These are phyloP conservation scores for Nakazawaea peltata DNA, from an alignment of 805 yeast species.

Conservation along the genomic window DNA sequence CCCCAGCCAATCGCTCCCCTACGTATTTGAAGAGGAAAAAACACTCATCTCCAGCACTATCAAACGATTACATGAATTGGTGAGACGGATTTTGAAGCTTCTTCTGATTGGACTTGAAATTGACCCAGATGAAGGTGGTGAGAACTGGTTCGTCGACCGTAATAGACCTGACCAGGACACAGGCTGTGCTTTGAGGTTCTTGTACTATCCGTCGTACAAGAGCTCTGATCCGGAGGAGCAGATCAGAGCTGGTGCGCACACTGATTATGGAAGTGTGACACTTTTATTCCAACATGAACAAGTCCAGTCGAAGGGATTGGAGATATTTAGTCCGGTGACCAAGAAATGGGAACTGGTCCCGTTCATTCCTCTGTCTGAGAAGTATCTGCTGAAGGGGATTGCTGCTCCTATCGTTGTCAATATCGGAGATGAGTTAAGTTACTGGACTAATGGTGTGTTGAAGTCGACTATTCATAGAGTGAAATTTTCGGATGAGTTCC, in stretches of 20 bases:
- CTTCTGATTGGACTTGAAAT: slow-evolving; percentile 54
- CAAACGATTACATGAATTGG: slow-evolving; percentile 35
- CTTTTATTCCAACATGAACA: slow-evolving; percentile 56
- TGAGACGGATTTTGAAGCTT: slow-evolving; percentile 39
- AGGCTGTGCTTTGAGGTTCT: slow-evolving; percentile 56
- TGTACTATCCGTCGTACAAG: slow-evolving; percentile 58
- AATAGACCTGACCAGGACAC: slow-evolving; percentile 42
- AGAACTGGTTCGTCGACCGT: slow-evolving; percentile 50
- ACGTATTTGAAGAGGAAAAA: slow-evolving; percentile 34
- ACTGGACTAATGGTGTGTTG: slow-evolving; percentile 67
- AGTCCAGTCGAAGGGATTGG: slow-evolving; percentile 61
- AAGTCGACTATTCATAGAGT: slow-evolving; percentile 66
- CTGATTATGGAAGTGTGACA: slow-evolving; percentile 71
- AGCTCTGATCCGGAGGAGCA: slow-evolving; percentile 36
- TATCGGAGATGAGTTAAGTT: slow-evolving; percentile 62
- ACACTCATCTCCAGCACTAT: slow-evolving; percentile 24
- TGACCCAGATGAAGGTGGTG: slow-evolving; percentile 37
- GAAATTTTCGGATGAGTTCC: slow-evolving; percentile 36
- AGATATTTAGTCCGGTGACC: slow-evolving; percentile 40
- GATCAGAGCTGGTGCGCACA: slow-evolving; percentile 73
- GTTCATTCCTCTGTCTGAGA: slow-evolving; percentile 30
- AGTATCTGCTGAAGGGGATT: slow-evolving; percentile 17
- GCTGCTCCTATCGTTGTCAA: slow-evolving; percentile 67
- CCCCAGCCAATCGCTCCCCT: slow-evolving; percentile 36
- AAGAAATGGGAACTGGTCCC: slow-evolving; percentile 57